phyloP scores from a whole-genome alignment of 192 early-diverging fungal species.

The Allomyces arbusculus region DNA sequence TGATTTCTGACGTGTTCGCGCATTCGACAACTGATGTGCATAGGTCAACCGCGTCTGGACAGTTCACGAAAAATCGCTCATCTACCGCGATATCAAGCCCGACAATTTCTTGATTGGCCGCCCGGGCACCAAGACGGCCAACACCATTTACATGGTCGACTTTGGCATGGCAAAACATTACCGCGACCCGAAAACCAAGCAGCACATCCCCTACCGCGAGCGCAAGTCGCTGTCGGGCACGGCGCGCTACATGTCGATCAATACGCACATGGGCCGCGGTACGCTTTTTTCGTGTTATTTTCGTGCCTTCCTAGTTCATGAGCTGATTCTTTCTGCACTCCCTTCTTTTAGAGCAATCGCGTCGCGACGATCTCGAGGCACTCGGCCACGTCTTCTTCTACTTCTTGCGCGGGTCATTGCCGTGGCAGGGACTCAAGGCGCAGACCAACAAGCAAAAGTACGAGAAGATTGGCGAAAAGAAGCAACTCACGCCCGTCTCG shows the following conservation, averaged over 20 bases:
- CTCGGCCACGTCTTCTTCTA: slow-evolving; percentile 98
- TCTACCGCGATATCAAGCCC: slow-evolving; percentile 97
- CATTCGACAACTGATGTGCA: slow-evolving; percentile 1
- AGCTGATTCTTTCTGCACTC: neutral
- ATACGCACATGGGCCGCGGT: slow-evolving; percentile 91
- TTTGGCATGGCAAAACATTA: slow-evolving; percentile 99
- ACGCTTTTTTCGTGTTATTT: slow-evolving; percentile 1
- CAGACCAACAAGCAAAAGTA: slow-evolving; percentile 98
- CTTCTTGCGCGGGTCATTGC: slow-evolving; percentile 78
- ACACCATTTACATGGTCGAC: slow-evolving; percentile 75
- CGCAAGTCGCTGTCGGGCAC: slow-evolving; percentile 86
- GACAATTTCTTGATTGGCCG: slow-evolving; percentile 94
- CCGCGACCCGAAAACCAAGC: slow-evolving; percentile 82
- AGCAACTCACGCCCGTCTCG: slow-evolving; percentile 68
- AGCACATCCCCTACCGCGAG: slow-evolving; percentile 95
- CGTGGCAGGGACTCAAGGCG: slow-evolving; percentile 96
- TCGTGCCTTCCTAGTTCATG: slow-evolving; percentile 1
- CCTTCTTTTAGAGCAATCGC: slow-evolving; percentile 65
- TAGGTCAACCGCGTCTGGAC: slow-evolving; percentile 62
- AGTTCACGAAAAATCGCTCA: slow-evolving; percentile 83
- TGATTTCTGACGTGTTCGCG: slow-evolving; percentile 2
- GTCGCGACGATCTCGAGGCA: slow-evolving; percentile 91
- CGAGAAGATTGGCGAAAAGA: slow-evolving; percentile 97
- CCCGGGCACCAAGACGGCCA: slow-evolving; percentile 31
- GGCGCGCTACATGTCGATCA: slow-evolving; percentile 95